Evolutionary conservation across 768 basidiomycete species (phyloP).

Genomic region (Strobilomyces echinocephalus): DNA sequence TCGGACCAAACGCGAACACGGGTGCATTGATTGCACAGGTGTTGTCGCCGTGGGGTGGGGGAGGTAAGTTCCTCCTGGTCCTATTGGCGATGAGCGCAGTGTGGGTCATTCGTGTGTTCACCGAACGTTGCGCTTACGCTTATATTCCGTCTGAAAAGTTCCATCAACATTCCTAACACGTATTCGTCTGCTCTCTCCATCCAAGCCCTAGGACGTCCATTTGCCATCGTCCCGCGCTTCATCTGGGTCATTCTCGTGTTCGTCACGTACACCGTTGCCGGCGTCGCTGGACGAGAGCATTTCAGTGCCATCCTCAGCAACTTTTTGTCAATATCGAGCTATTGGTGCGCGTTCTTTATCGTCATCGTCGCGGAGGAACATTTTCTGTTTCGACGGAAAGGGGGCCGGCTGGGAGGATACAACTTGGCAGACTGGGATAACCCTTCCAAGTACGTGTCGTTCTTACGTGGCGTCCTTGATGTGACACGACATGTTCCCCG

Average conservation of each 20-base stretch:
- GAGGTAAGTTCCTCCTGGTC: conserved; percentile 39
- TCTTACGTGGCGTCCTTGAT: not conserved
- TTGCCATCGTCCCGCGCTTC: conserved; percentile 42
- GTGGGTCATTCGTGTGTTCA: conserved; percentile 21
- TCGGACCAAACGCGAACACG: conserved; percentile 35
- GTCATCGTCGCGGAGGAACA: conserved; percentile 45
- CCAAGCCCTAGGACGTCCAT: conserved; percentile 40
- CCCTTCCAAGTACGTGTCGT: conserved; percentile 29
- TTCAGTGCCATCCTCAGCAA: conserved; percentile 41
- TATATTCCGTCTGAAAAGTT: conserved; percentile 15
- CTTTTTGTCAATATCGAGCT: conserved; percentile 39
- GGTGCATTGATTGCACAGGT: conserved; percentile 43
- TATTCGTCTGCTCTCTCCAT: conserved; percentile 46
- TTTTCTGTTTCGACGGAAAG: conserved; percentile 39
- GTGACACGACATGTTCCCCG: not conserved
- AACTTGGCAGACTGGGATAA: conserved; percentile 46
- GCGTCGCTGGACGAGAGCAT: conserved; percentile 41
- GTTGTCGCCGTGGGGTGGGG: conserved; percentile 41
- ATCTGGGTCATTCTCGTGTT: conserved; percentile 43
- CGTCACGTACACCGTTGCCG: conserved; percentile 36
- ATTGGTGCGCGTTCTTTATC: conserved; percentile 46
- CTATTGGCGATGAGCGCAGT: conserved; percentile 41
- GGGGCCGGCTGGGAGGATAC: conserved; percentile 45
- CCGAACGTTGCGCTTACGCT: not conserved
- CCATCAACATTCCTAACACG: conserved; percentile 40